A percentile compares a stretch with the other conserved stretches of the same genome.
Evolutionary conservation across 352 stramenopile species (phyloP).

Genomic region (Pythium guiyangense): DNA sequence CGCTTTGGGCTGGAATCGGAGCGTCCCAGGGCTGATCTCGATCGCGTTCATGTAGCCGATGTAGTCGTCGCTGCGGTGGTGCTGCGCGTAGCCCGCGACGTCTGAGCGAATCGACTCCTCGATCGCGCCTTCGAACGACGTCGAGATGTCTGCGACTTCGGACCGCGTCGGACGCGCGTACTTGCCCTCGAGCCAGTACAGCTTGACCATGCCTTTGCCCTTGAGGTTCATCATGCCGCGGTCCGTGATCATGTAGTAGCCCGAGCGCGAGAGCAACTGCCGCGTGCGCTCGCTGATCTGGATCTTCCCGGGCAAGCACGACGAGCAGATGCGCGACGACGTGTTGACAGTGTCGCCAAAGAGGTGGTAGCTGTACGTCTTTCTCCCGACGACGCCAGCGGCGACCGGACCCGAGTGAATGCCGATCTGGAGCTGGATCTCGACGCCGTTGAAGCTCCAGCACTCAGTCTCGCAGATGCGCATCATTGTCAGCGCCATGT

Average conservation of each 20-base stretch:
- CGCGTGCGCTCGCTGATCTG: conserved; percentile 60
- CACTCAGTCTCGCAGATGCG: conserved; percentile 60
- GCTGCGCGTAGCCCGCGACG: conserved; percentile 24
- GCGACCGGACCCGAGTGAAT: conserved; percentile 80
- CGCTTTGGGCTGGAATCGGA: conserved; percentile 45
- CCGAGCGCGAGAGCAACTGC: conserved; percentile 40
- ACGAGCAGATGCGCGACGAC: conserved; percentile 77
- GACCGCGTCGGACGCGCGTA: conserved; percentile 14
- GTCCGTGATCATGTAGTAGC: conserved; percentile 48
- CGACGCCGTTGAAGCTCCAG: conserved; percentile 64
- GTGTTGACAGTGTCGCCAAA: conserved; percentile 86
- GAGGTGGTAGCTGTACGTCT: conserved; percentile 81
- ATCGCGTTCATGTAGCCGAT: conserved; percentile 60
- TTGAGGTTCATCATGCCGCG: conserved; percentile 69
- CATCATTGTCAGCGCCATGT: conserved; percentile 79
- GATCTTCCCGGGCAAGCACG: conserved; percentile 50
- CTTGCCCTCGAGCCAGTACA: conserved; percentile 69
- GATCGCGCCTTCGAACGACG: conserved; percentile 31
- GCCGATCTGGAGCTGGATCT: conserved; percentile 80
- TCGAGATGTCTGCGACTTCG: conserved; percentile 25
- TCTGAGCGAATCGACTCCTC: conserved; percentile 52
- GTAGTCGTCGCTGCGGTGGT: conserved; percentile 56
- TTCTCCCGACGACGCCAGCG: conserved; percentile 76
- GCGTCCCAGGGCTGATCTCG: conserved; percentile 39
- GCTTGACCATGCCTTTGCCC: conserved; percentile 62